Conservation (phyloP, 2,329 filamentous ascomycete species). For the Aspergillus chevalieri region DNA sequence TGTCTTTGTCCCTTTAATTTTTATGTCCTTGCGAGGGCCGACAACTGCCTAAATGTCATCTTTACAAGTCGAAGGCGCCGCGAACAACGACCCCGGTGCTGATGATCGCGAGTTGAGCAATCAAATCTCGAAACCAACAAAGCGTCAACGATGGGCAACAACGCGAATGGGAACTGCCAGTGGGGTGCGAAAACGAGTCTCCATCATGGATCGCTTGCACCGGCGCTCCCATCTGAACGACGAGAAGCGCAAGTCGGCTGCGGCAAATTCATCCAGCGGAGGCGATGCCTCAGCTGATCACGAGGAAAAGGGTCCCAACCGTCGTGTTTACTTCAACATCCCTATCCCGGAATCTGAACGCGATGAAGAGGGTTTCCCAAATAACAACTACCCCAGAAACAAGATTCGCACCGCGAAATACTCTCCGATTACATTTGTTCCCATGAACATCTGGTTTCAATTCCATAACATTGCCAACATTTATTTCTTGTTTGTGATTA, state of each 20-base stretch:
- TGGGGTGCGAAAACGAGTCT: slow-evolving; percentile 71
- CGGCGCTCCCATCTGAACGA: slow-evolving; percentile 57
- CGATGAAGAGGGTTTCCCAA: slow-evolving; percentile 74
- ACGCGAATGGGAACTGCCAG: slow-evolving; percentile 72
- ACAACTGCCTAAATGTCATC: slow-evolving; percentile 33
- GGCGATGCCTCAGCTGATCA: background rate
- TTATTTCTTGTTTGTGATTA: slow-evolving; percentile 95
- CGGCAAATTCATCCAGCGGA: slow-evolving; percentile 17
- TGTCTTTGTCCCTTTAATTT: slow-evolving; percentile 7
- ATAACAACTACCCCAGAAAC: slow-evolving; percentile 70
- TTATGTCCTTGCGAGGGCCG: slow-evolving; percentile 24
- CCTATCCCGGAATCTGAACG: slow-evolving; percentile 67
- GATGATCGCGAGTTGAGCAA: slow-evolving; percentile 29
- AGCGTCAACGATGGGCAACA: slow-evolving; percentile 93
- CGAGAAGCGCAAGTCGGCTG: slow-evolving; percentile 57
- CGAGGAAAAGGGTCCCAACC: slow-evolving; percentile 43
- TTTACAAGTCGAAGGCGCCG: slow-evolving; percentile 26
- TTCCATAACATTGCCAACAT: slow-evolving; percentile 99
- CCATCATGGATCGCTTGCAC: slow-evolving; percentile 71
- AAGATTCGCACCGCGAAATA: slow-evolving; percentile 99
- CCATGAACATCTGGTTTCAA: slow-evolving; percentile 95
- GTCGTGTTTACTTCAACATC: slow-evolving; percentile 67
- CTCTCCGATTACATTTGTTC: slow-evolving; percentile 87
- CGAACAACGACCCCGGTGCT: slow-evolving; percentile 21
- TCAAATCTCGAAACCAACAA: slow-evolving; percentile 57